Evolutionary conservation across 2,329 filamentous ascomycete species (phyloP).

Genomic region (Neonectria punicea): DNA sequence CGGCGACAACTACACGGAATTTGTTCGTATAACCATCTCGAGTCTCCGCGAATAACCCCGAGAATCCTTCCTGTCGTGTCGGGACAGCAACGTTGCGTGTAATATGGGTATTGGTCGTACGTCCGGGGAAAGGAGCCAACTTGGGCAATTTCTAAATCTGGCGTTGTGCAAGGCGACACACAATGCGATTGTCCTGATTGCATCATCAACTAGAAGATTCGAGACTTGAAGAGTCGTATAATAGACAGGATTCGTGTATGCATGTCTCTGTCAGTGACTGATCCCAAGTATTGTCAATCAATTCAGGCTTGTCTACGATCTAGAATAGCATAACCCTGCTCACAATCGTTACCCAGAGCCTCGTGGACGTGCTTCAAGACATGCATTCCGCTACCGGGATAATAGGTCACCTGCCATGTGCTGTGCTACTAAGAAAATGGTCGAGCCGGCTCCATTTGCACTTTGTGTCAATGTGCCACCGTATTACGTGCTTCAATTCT

Average conservation of each 20-base stretch:
- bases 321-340: not conserved
- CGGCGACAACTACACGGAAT: not conserved
- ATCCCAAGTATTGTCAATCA: not conserved
- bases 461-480: not conserved
- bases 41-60: not conserved
- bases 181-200: no score
- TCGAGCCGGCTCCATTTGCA: not conserved
- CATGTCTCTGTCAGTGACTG: not conserved
- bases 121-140: not conserved
- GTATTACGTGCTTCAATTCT: not conserved
- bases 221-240: no score
- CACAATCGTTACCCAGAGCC: not conserved
- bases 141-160: not conserved
- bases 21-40: not conserved
- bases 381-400: not conserved
- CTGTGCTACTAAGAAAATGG: not conserved
- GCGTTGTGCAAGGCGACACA: not conserved
- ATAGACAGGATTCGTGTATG: no score
- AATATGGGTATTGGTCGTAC: no score
- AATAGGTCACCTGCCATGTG: not conserved
- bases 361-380: not conserved
- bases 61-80: not conserved
- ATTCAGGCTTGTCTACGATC: not conserved
- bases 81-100: not conserved
- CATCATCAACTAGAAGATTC: not conserved